Base-by-base conservation (phyloP, 2,329 filamentous ascomycete genomes). In the Xylaria sp. region DNA sequence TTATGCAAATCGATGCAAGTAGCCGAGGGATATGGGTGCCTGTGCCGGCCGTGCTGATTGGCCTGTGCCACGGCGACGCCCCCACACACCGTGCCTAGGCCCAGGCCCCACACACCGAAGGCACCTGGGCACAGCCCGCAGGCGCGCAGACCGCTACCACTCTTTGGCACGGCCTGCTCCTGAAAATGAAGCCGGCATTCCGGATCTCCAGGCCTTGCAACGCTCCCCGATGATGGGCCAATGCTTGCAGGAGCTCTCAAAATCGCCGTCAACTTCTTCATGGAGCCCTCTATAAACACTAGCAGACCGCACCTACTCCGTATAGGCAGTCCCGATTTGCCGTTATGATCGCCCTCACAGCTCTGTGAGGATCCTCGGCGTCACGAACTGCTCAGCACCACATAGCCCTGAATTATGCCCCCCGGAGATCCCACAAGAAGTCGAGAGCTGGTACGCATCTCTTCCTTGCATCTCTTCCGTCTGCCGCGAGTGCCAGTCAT, bases 361-460 rank as follows among this genome's bases (percentile, higher is more conserved):
- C 43, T 15, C 13, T 19, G 35, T 59, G 54, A 59, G 21, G 19
- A 46, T 27, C 6, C 29, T 44, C 38, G 54, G 58, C 35, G 35
- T 56, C 40, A 15, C 40, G 17, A 41, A 48, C 35, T 21, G 33
- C 54, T 60, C 58, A 57, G 61, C 64, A 59, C 41, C n/a, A 7
- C 33, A 29, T 8, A 31, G 10, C 51, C n/a, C 41, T 13, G 8
- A 62, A 55, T 27, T 49, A 89, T 89, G 86, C 85, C 87, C 63
- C 87, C 29, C 80, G 87, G 70, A 81, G 87, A 72, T 88, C 87
- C 41, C 88, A 90, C 75, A 90, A 88, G 72, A 90, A 90, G 78
- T 89, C 86, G 58, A 83, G 88, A 67, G 83, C 87, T 53, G 88
- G 67, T 68, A 60, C 25, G 62, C 43, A 53, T 17, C 25, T 31